Percentiles rank a stretch among this genome's conserved stretches.
phyloP scores from a whole-genome alignment of 441 rosid species.

The Dalechampia spathulata region DNA sequence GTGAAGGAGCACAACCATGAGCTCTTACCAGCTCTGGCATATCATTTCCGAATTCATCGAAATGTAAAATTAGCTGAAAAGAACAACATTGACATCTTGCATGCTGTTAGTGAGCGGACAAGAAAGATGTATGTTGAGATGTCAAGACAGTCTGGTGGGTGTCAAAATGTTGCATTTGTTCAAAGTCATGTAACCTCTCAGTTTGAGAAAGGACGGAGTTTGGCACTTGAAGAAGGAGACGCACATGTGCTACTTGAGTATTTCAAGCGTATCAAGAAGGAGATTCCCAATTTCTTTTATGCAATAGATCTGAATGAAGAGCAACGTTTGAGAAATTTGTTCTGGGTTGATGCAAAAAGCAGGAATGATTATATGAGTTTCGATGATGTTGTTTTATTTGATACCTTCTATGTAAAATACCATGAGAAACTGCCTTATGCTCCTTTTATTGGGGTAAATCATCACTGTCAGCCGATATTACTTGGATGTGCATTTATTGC shows the following conservation, averaged over 20 bases:
- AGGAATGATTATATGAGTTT: constrained; percentile 56
- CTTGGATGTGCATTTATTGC: constrained; percentile 72
- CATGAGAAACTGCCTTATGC: constrained; percentile 79
- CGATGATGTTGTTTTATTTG: constrained; percentile 65
- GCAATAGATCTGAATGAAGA: constrained; percentile 77
- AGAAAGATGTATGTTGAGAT: constrained; percentile 75
- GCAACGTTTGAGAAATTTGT: constrained; percentile 51
- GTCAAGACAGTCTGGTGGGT: constrained; percentile 78
- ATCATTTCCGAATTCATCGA: constrained; percentile 71
- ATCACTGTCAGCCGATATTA: constrained; percentile 65
- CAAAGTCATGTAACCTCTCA: constrained; percentile 36
- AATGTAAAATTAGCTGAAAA: constrained; percentile 75
- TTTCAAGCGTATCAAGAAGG: constrained; percentile 47
- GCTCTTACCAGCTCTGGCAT: constrained; percentile 74
- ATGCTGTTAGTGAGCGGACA: constrained; percentile 82
- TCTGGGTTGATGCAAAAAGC: constrained; percentile 81
- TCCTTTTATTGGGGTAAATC: constrained; percentile 71
- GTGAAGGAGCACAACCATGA: constrained; percentile 81
- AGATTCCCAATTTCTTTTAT: constrained; percentile 66
- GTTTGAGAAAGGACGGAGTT: constrained; percentile 45
- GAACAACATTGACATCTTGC: constrained; percentile 70
- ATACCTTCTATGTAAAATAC: constrained; percentile 57
- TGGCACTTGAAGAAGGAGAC: constrained; percentile 55
- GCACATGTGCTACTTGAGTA: constrained; percentile 51
- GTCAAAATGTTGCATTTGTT: constrained; percentile 31